Percentiles rank a stretch among this genome's conserved stretches.
phyloP scores from a whole-genome alignment of 2,329 filamentous ascomycete genomes.

The Aureobasidium namibiae region DNA sequence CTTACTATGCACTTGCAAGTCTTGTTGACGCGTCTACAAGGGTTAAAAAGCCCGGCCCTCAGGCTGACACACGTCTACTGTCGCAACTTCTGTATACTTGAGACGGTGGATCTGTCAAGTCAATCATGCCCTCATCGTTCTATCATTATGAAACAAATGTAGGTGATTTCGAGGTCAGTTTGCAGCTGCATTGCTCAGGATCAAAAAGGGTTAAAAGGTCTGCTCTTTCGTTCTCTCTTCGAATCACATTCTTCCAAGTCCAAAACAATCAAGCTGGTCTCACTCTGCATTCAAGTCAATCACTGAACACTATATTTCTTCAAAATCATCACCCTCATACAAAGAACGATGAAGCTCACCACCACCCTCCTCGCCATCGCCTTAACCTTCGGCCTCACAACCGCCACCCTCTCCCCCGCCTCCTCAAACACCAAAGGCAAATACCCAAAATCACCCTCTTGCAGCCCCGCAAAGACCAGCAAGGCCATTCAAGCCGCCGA shows the following conservation, averaged over 20 bases:
- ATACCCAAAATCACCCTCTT: conserved; percentile 22
- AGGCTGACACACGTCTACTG: conserved; percentile 3
- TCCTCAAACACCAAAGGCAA: conserved; percentile 31
- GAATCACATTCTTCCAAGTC: too few species aligned
- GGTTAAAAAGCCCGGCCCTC: background rate
- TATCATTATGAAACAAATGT: background rate
- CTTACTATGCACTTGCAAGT: background rate
- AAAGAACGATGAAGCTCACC: background rate
- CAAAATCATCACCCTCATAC: background rate
- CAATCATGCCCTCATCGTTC: background rate
- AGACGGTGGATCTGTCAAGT: background rate
- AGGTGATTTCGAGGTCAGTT: background rate
- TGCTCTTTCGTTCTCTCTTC: background rate
- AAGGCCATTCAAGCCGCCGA: conserved; percentile 36
- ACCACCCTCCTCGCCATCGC: conserved; percentile 9
- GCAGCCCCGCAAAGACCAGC: conserved; percentile 26
- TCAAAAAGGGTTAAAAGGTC: background rate
- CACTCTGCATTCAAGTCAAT: background rate
- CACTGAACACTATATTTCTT: background rate
- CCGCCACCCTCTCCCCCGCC: conserved; percentile 30
- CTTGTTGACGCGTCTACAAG: conserved; percentile 2
- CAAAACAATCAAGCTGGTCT: conserved; percentile 1
- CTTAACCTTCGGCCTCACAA: conserved; percentile 16
- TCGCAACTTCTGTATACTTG: background rate
- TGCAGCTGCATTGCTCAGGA: background rate